A percentile compares a stretch with the other conserved stretches of the same genome.
phyloP scores from a whole-genome alignment of 306 rosid species.

The Cucurbita moschata region DNA sequence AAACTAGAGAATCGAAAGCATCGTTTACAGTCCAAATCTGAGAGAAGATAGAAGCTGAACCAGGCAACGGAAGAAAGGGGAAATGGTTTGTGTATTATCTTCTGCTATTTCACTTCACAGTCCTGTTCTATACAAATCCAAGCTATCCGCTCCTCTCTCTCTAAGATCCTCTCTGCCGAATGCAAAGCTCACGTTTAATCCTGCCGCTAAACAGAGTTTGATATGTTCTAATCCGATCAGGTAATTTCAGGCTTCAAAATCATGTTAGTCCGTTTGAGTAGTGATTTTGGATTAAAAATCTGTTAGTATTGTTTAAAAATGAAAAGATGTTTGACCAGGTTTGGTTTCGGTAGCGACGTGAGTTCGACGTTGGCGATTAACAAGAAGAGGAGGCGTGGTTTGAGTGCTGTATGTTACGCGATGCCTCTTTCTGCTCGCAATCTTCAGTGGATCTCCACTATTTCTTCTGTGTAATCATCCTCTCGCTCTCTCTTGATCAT shows the following conservation, averaged over 20 bases:
- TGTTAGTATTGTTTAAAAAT: background rate
- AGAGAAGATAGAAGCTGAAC: background rate
- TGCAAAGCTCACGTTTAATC: constrained; percentile 5
- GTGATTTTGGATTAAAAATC: background rate
- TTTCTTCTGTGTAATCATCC: constrained; percentile 41
- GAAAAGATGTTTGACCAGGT: constrained; percentile 14
- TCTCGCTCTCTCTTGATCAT: background rate
- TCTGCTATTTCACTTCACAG: background rate
- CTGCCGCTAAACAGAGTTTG: background rate
- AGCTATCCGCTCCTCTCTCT: constrained; percentile 4
- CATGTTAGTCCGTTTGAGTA: background rate
- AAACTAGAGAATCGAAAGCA: background rate
- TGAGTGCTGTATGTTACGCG: constrained; percentile 35
- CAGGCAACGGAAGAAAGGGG: background rate
- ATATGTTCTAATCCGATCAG: constrained; percentile 16
- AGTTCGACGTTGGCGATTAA: constrained; percentile 4
- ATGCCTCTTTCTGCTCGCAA: constrained; percentile 31
- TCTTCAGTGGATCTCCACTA: constrained; percentile 48
- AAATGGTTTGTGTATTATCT: constrained; percentile 22
- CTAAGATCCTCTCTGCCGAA: constrained; percentile 4
- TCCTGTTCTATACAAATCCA: constrained; percentile 9
- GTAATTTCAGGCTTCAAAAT: background rate
- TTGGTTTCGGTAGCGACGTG: constrained; percentile 15
- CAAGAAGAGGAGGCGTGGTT: constrained; percentile 16
- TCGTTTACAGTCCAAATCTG: background rate